These are phyloP conservation scores for Aspergillus nomiae DNA, from an alignment of 2,329 filamentous ascomycete species.

Conservation along the genomic window DNA sequence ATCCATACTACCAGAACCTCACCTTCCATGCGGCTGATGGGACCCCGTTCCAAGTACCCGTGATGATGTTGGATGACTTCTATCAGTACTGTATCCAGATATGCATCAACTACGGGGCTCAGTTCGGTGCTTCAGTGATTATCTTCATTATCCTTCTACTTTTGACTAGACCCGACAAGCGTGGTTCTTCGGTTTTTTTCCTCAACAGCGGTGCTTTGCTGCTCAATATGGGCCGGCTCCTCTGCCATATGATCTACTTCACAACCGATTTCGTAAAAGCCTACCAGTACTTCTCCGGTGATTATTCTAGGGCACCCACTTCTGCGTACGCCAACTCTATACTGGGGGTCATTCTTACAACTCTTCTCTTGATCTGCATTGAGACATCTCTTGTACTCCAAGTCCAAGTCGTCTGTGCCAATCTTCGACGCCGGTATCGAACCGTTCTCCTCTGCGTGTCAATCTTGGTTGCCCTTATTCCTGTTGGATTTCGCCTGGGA, in stretches of 20 bases:
- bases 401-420: conserved; percentile 63
- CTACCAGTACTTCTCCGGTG: conserved; percentile 61
- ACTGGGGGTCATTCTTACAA: conserved; percentile 50
- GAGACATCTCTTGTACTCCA: conserved; percentile 65
- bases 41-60: conserved; percentile 40
- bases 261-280: conserved; percentile 62
- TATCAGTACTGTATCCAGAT: conserved; percentile 51
- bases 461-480: conserved; percentile 50
- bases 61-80: conserved; percentile 49
- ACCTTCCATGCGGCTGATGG: conserved; percentile 51
- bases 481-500: conserved; percentile 57
- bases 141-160: conserved; percentile 67
- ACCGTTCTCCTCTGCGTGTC: conserved; percentile 52
- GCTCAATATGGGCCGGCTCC: conserved; percentile 59
- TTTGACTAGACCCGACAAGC: conserved; percentile 67
- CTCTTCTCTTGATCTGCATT: conserved; percentile 58
- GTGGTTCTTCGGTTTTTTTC: conserved; percentile 64
- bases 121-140: conserved; percentile 68
- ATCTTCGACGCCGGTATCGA: conserved; percentile 46
- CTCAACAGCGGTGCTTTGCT: conserved; percentile 65
- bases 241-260: conserved; percentile 54
- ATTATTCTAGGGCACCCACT: conserved; percentile 54
- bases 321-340: conserved; percentile 52
- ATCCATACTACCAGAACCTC: conserved; percentile 56
- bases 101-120: conserved; percentile 67